A percentile compares a stretch with the other conserved stretches of the same genome.
phyloP scores from a whole-genome alignment of 1,284 basidiomycete species.

The Volvariella surrecta region DNA sequence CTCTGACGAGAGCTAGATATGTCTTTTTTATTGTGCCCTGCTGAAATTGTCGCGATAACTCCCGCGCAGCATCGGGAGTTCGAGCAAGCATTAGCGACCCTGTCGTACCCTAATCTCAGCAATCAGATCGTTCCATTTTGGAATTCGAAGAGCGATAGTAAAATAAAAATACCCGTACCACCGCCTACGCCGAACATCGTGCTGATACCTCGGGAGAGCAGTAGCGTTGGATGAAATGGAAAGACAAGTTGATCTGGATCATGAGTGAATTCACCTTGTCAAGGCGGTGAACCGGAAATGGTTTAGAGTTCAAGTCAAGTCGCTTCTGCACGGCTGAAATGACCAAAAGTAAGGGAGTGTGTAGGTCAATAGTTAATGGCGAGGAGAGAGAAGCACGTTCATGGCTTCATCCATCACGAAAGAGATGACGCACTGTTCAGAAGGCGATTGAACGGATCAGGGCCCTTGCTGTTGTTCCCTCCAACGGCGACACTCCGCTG shows the following conservation, averaged over 20 bases:
- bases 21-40: slow-evolving; percentile 41
- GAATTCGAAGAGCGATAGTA: too few species aligned
- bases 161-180: too few species aligned
- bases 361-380: not conserved
- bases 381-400: not conserved
- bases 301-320: slow-evolving; percentile 21
- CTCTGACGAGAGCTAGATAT: slow-evolving; percentile 61
- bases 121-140: too few species aligned
- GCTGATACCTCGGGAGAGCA: not conserved
- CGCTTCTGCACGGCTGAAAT: slow-evolving; percentile 7
- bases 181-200: too few species aligned
- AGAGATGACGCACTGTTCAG: slow-evolving; percentile 9
- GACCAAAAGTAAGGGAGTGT: not conserved
- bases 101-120: slow-evolving; percentile 43
- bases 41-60: slow-evolving; percentile 47
- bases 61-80: slow-evolving; percentile 31
- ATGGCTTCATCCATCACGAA: not conserved
- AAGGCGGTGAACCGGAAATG: slow-evolving; percentile 53
- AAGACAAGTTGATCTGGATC: not conserved
- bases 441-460: slow-evolving; percentile 10
- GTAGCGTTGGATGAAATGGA: slow-evolving; percentile 1
- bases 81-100: slow-evolving; percentile 53
- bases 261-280: slow-evolving; percentile 45
- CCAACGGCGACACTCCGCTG: too few species aligned
- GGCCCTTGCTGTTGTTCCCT: not conserved